Evolutionary conservation across 805 yeast species (phyloP).

Genomic region (Starmera dryadoides): DNA sequence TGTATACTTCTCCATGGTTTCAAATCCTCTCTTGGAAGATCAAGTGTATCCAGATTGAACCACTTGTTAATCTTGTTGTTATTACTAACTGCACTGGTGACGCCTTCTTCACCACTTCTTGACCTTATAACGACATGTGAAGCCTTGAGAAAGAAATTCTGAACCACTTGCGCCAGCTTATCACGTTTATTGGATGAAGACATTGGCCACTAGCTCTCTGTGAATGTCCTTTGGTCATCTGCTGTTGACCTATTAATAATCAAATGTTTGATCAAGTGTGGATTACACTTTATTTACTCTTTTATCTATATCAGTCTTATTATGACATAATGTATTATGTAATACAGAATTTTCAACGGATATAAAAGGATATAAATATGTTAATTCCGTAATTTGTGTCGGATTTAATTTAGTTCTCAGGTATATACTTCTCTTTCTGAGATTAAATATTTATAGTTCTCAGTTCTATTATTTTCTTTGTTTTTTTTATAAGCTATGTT

Average conservation of each 20-base stretch:
- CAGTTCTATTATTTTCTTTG: no score
- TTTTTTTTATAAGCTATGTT: no score
- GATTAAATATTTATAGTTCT: no score
- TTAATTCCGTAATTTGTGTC: no score
- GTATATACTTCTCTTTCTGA: no score
- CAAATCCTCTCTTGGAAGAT: conserved; percentile 45
- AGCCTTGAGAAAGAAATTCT: conserved; percentile 57
- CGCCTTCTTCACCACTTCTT: conserved; percentile 25
- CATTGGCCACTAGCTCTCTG: neutral
- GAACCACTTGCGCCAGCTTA: conserved; percentile 19
- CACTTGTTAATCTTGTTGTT: conserved; percentile 41
- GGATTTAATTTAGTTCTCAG: no score
- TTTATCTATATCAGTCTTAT: no score
- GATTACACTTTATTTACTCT: no score
- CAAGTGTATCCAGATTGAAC: conserved; percentile 49
- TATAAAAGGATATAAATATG: no score
- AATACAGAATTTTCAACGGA: no score
- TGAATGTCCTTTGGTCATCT: neutral
- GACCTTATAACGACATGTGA: conserved; percentile 50
- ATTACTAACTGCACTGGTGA: conserved; percentile 8
- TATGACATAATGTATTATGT: no score
- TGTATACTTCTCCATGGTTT: conserved; percentile 47
- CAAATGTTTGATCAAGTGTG: no score
- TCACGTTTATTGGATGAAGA: conserved; percentile 12
- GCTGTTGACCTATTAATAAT: neutral